phyloP scores from a whole-genome alignment of 306 rosid genomes.

The Gynostemma pentaphyllum region DNA sequence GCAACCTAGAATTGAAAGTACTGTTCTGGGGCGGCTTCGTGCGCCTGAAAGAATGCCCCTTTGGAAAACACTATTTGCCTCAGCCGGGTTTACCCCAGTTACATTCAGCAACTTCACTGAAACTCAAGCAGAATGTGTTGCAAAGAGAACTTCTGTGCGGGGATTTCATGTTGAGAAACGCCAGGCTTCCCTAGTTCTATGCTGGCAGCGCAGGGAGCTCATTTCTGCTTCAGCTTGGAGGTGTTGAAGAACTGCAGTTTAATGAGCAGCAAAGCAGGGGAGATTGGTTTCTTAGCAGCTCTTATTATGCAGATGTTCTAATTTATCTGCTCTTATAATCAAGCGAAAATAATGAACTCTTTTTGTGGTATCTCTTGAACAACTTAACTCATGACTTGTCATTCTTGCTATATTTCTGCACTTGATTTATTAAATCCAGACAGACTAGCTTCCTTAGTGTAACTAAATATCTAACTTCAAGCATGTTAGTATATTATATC shows the following conservation, averaged over 20 bases:
- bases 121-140: constrained; percentile 41
- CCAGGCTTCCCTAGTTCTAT: constrained; percentile 29
- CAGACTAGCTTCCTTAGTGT: constrained; percentile 15
- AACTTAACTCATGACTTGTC: constrained; percentile 22
- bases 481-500: constrained; percentile 13
- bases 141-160: constrained; percentile 25
- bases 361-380: constrained; percentile 26
- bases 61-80: constrained; percentile 26
- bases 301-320: constrained; percentile 31
- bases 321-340: constrained; percentile 20
- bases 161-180: constrained; percentile 37
- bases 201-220: constrained; percentile 41
- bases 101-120: constrained; percentile 35
- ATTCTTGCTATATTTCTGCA: constrained; percentile 22
- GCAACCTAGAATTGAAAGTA: constrained; percentile 33
- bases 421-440: constrained; percentile 18
- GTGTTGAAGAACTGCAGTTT: constrained; percentile 17
- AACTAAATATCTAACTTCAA: constrained; percentile 19
- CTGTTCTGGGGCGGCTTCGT: constrained; percentile 28
- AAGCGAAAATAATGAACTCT: constrained; percentile 28
- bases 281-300: constrained; percentile 23
- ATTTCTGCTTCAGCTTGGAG: constrained; percentile 39
- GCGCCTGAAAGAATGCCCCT: constrained; percentile 22
- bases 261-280: constrained; percentile 18
- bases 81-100: constrained; percentile 21